phyloP scores from a whole-genome alignment of 2,329 filamentous ascomycete species.

The Talaromyces verruculosus region DNA sequence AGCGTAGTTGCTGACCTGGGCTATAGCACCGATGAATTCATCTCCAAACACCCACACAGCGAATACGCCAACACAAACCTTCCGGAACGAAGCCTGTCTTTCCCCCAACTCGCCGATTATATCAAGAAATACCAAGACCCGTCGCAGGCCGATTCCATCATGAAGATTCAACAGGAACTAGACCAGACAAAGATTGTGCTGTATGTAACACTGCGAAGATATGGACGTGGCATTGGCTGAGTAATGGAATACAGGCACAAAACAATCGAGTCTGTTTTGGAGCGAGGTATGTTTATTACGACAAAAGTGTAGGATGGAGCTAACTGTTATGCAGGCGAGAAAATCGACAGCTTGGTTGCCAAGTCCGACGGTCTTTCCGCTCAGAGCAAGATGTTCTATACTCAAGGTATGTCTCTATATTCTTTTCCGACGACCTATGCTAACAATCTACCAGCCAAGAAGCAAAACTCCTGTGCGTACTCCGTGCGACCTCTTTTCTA shows the following conservation, averaged over 20 bases:
- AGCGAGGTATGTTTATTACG: conserved; percentile 56
- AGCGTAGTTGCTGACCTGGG: conserved; percentile 25
- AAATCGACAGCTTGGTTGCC: conserved; percentile 88
- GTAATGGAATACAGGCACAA: conserved; percentile 60
- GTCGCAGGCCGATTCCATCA: conserved; percentile 82
- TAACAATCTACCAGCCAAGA: conserved; percentile 62
- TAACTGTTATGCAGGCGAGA: conserved; percentile 60
- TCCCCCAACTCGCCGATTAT: conserved; percentile 79
- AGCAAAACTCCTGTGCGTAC: conserved; percentile 74
- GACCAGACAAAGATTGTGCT: conserved; percentile 97
- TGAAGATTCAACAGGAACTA: conserved; percentile 93
- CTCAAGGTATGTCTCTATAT: conserved; percentile 45
- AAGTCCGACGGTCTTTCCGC: conserved; percentile 89
- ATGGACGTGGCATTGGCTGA: neutral
- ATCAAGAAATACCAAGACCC: conserved; percentile 80
- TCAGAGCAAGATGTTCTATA: conserved; percentile 98
- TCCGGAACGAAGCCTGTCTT: conserved; percentile 53
- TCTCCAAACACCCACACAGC: conserved; percentile 69
- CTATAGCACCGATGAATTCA: conserved; percentile 75
- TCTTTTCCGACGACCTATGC: neutral
- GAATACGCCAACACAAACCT: conserved; percentile 60
- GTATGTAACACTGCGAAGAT: conserved; percentile 5
- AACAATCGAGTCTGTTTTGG: conserved; percentile 69
- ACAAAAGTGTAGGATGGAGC: neutral
- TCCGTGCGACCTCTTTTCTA: conserved; percentile 48